phyloP scores from a whole-genome alignment of 495 filamentous ascomycete genomes.

The Xylaria longipes region DNA sequence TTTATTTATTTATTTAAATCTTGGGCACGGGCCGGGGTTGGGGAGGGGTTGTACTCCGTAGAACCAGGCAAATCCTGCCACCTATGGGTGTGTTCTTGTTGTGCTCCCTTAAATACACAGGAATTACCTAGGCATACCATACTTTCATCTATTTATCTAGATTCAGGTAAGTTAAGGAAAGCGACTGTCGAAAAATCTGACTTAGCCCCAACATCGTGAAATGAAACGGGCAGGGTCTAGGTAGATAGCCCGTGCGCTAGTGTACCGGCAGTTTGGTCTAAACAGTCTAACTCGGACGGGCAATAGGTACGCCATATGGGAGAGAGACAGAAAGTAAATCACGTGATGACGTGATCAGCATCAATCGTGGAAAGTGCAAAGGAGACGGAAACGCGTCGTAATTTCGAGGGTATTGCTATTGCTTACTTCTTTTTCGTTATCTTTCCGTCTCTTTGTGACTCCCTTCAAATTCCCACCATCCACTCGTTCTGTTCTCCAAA shows the following conservation, averaged over 20 bases:
- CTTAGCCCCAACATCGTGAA: background rate
- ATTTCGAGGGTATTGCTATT: background rate
- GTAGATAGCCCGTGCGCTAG: background rate
- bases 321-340: background rate
- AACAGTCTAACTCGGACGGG: background rate
- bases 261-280: background rate
- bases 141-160: background rate
- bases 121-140: background rate
- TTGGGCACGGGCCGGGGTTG: too few species aligned
- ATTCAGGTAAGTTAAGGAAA: background rate
- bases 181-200: too few species aligned
- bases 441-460: background rate
- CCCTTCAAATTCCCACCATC: background rate
- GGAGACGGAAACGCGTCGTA: background rate
- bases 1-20: too few species aligned
- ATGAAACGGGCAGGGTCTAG: background rate
- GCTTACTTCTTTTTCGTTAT: background rate
- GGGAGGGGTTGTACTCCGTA: too few species aligned
- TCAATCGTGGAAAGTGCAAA: conserved; percentile 1
- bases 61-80: background rate
- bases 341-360: conserved; percentile 2
- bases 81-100: background rate
- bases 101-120: background rate
- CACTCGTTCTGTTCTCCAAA: background rate
- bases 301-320: background rate